phyloP scores from a whole-genome alignment of 2,329 filamentous ascomycete genomes.

The Periconia digitata region DNA sequence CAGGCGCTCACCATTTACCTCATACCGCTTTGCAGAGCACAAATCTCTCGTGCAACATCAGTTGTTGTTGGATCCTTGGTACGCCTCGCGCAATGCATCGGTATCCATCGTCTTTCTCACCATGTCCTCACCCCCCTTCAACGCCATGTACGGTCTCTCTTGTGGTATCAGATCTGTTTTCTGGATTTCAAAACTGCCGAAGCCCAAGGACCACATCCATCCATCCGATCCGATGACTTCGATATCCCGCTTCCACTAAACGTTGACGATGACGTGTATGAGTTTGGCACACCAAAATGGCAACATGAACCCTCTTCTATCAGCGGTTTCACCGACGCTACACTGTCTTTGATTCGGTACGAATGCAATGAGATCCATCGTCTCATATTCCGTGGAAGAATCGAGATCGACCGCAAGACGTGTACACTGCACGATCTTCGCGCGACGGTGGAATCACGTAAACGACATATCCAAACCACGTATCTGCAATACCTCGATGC shows the following conservation, averaged over 20 bases:
- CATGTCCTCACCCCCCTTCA: conserved; percentile 39
- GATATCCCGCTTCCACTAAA: conserved; percentile 41
- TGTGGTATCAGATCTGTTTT: conserved; percentile 44
- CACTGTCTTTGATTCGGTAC: conserved; percentile 38
- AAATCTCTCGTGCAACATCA: conserved; percentile 42
- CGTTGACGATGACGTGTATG: conserved; percentile 42
- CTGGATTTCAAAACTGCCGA: conserved; percentile 43
- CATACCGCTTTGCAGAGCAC: conserved; percentile 41
- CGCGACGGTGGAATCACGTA: conserved; percentile 36
- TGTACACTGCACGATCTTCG: conserved; percentile 41
- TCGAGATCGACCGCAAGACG: conserved; percentile 42
- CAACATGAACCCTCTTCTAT: conserved; percentile 34
- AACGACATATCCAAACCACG: conserved; percentile 36
- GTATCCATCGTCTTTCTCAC: conserved; percentile 39
- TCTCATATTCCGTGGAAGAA: conserved; percentile 40
- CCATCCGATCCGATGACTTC: conserved; percentile 40
- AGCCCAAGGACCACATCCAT: conserved; percentile 41
- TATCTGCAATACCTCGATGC: conserved; percentile 39
- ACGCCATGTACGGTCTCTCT: conserved; percentile 38
- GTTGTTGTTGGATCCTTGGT: conserved; percentile 42
- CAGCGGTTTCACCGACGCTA: conserved; percentile 39
- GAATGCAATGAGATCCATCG: conserved; percentile 43
- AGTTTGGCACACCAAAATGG: conserved; percentile 38
- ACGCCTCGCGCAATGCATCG: conserved; percentile 42
- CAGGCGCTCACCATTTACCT: conserved; percentile 42